phyloP scores from a whole-genome alignment of 805 yeast species.

The Saturnispora diversa region DNA sequence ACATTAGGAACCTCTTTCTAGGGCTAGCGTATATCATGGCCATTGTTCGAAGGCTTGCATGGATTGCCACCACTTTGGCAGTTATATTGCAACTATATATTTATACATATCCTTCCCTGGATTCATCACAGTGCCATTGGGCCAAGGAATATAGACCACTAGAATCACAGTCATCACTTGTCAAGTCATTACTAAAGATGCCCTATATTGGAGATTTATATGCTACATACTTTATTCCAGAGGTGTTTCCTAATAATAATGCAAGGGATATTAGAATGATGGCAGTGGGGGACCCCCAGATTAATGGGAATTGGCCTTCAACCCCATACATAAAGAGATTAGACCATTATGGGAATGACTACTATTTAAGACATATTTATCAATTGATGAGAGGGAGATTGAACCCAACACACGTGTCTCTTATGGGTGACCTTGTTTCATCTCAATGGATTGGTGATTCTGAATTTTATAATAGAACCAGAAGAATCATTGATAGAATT shows the following conservation, averaged over 20 bases:
- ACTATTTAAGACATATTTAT: conserved; percentile 79
- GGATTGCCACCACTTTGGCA: conserved; percentile 33
- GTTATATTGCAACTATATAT: conserved; percentile 51
- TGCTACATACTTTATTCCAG: conserved; percentile 25
- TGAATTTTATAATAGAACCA: conserved; percentile 76
- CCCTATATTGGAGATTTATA: conserved; percentile 32
- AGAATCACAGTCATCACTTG: conserved; percentile 16
- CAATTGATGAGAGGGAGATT: conserved; percentile 52
- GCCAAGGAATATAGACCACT: conserved; percentile 20
- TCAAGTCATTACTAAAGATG: conserved; percentile 15
- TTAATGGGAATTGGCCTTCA: conserved; percentile 74
- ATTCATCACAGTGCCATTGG: conserved; percentile 57
- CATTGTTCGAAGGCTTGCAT: conserved; percentile 11
- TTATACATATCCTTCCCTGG: conserved; percentile 66
- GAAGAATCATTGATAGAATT: conserved; percentile 61
- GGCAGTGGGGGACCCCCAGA: conserved; percentile 95
- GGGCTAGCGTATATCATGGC: conserved; percentile 6
- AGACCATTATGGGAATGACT: conserved; percentile 87
- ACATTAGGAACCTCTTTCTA: no score
- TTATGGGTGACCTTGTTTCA: conserved; percentile 87
- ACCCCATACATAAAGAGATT: conserved; percentile 66
- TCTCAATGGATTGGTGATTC: conserved; percentile 91
- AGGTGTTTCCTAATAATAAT: conserved; percentile 11
- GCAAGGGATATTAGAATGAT: conserved; percentile 46
- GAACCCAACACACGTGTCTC: conserved; percentile 73